Percentiles rank a stretch among this genome's conserved stretches.
Conservation (phyloP, 371 early-diverging fungal species). For the Mucor mucedo region DNA sequence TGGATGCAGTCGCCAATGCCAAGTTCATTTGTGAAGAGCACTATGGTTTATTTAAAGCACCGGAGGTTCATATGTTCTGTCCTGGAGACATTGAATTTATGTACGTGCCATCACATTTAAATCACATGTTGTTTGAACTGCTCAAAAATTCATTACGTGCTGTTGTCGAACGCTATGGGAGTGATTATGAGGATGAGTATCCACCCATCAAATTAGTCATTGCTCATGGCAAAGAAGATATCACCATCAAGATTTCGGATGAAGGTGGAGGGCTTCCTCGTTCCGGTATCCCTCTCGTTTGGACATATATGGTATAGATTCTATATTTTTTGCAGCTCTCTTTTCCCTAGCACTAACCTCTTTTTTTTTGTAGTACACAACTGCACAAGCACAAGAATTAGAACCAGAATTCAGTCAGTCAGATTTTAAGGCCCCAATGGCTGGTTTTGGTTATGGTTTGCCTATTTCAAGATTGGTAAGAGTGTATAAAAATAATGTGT, state of each 20-base stretch:
- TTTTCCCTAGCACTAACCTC: neutral
- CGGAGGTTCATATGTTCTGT: conserved; percentile 83
- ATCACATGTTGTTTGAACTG: conserved; percentile 98
- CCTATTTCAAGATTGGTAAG: conserved; percentile 84
- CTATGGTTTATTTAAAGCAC: conserved; percentile 88
- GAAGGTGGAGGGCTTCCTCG: conserved; percentile 98
- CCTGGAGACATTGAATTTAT: conserved; percentile 90
- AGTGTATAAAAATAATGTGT: neutral
- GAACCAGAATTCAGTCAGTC: conserved; percentile 83
- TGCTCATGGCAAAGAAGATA: conserved; percentile 96
- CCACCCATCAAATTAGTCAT: conserved; percentile 94
- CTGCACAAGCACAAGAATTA: conserved; percentile 87
- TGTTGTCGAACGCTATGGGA: conserved; percentile 90
- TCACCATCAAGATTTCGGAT: conserved; percentile 96
- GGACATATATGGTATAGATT: conserved; percentile 91
- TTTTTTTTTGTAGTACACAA: conserved; percentile 73
- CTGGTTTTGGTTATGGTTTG: conserved; percentile 97
- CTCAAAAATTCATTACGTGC: conserved; percentile 96
- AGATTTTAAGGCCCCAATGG: conserved; percentile 96
- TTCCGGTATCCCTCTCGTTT: conserved; percentile 89
- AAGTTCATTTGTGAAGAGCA: conserved; percentile 92
- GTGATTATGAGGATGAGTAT: conserved; percentile 83
- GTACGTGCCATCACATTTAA: conserved; percentile 96
- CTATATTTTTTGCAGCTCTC: neutral
- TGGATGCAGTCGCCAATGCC: conserved; percentile 96